Base-by-base conservation (phyloP, 805 yeast species). In the Komagataella kurtzmanii region DNA sequence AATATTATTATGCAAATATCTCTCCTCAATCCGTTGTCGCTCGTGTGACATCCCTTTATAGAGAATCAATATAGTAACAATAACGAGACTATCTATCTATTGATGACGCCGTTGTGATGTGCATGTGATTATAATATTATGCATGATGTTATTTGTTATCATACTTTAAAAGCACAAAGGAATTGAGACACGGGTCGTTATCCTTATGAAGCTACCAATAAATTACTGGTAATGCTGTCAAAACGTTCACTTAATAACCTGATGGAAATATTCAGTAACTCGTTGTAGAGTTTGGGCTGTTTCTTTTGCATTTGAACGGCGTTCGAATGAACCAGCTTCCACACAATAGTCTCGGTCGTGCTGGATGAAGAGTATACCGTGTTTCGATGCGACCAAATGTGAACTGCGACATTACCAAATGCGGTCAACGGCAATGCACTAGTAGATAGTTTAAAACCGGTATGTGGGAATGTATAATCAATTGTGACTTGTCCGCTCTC, bases 211-310 rank as follows among this genome's bases (percentile, higher is more conserved):
- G 86, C 73, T 3, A 88, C 80, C 50, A 87, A 70, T 21, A 89
- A 75, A 61, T 85, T 87, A 2, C 93, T 88, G 3, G 91, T 76
- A 56, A 88, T 70, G 24, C 86, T 78, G 54, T 81, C 87, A 58
- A 84, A 83, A 56, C 96, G 70, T 58, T 80, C 88, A 53, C 83
- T 81, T 43, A 80, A 72, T 50, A 89, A 66, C 48, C 79, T 75
- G 55, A 84, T 68, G 30, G 83, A 78, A 36, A 88, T 77, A 47
- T 72, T 68, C 49, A 80, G 63, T 45, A 89, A 65, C 61, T 89
- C 96, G 45, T 78, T 75, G 57, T 78, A 85, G 7, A 85, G 62
- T 36, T 70, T 76, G 4, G 65, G 62, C 24, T 87, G 80, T 19
- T 76, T 73, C 12, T 65, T 56, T 58, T 72, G 67, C 58, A 88